Evolutionary conservation across 805 yeast genomes (phyloP).

Genomic region (Kregervanrija delftensis): DNA sequence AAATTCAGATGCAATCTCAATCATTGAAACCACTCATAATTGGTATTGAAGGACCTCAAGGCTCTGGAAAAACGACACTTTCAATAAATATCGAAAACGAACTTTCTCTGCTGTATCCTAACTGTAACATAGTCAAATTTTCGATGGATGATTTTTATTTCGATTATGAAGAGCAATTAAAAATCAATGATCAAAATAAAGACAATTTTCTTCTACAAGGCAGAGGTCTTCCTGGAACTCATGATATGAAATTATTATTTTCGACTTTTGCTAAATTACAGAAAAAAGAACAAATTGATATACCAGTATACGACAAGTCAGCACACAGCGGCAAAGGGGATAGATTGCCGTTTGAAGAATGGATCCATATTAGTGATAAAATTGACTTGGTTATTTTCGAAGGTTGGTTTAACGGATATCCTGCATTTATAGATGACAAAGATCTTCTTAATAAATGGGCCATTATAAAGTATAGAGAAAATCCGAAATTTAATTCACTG

Average conservation of each 20-base stretch:
- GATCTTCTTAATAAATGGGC: slow-evolving; percentile 26
- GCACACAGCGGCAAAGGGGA: slow-evolving; percentile 72
- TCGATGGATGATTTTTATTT: slow-evolving; percentile 88
- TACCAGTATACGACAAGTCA: slow-evolving; percentile 80
- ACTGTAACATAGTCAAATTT: slow-evolving; percentile 36
- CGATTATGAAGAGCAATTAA: slow-evolving; percentile 52
- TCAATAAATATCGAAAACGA: slow-evolving; percentile 34
- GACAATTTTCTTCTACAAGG: slow-evolving; percentile 49
- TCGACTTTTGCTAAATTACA: slow-evolving; percentile 29
- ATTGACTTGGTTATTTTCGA: slow-evolving; percentile 72
- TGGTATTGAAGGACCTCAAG: slow-evolving; percentile 70
- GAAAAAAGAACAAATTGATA: slow-evolving; percentile 23
- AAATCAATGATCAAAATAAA: slow-evolving; percentile 32
- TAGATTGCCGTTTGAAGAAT: slow-evolving; percentile 36
- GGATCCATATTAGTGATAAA: slow-evolving; percentile 31
- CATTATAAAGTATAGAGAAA: slow-evolving; percentile 10
- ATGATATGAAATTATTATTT: slow-evolving; percentile 51
- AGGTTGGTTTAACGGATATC: slow-evolving; percentile 92
- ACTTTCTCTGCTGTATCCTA: slow-evolving; percentile 30
- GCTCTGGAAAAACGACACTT: slow-evolving; percentile 66
- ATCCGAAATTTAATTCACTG: slow-evolving; percentile 15
- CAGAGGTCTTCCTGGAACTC: slow-evolving; percentile 93
- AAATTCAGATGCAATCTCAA: slow-evolving; percentile 13
- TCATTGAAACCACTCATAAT: slow-evolving; percentile 31
- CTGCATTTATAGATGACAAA: slow-evolving; percentile 30